Percentiles rank a stretch among this genome's conserved stretches.
phyloP scores from a whole-genome alignment of 371 early-diverging fungal species.

The Coemansia sp. region DNA sequence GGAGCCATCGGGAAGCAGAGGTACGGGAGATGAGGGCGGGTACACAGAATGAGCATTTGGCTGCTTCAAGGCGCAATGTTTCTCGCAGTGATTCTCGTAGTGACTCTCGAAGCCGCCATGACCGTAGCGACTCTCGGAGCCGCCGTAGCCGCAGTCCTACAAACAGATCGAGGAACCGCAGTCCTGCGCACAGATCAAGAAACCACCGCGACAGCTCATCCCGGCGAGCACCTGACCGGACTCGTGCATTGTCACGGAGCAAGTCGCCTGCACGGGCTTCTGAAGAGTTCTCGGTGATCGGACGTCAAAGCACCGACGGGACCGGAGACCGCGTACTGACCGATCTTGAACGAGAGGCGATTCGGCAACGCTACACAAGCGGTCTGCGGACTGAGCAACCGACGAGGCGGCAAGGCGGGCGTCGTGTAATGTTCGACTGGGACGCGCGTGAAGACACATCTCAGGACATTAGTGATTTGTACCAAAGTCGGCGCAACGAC shows the following conservation, averaged over 20 bases:
- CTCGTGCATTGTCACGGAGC: conserved; percentile 1
- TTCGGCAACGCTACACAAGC: conserved; percentile 87
- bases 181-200: background rate
- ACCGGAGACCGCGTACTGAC: conserved; percentile 50
- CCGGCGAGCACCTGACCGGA: background rate
- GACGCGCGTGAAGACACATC: conserved; percentile 94
- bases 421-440: conserved; percentile 97
- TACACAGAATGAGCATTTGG: background rate
- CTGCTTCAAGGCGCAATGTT: background rate
- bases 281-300: conserved; percentile 21
- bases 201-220: conserved; percentile 10
- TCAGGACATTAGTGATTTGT: conserved; percentile 85
- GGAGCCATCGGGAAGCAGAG: conserved; percentile 64
- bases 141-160: background rate
- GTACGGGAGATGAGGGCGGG: conserved; percentile 47
- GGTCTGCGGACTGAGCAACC: conserved; percentile 73
- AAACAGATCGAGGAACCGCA: background rate
- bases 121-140: background rate
- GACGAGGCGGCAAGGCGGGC: conserved; percentile 81
- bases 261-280: conserved; percentile 1
- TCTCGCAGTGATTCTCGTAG: background rate
- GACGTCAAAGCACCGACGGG: conserved; percentile 36
- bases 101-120: too few relatives aligned
- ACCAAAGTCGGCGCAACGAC: conserved; percentile 73
- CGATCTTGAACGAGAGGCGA: conserved; percentile 59